Percentiles rank a stretch among this genome's conserved stretches.
These are phyloP conservation scores for Calycina herbarum DNA, from an alignment of 2,329 filamentous ascomycete genomes.

Conservation along the genomic window DNA sequence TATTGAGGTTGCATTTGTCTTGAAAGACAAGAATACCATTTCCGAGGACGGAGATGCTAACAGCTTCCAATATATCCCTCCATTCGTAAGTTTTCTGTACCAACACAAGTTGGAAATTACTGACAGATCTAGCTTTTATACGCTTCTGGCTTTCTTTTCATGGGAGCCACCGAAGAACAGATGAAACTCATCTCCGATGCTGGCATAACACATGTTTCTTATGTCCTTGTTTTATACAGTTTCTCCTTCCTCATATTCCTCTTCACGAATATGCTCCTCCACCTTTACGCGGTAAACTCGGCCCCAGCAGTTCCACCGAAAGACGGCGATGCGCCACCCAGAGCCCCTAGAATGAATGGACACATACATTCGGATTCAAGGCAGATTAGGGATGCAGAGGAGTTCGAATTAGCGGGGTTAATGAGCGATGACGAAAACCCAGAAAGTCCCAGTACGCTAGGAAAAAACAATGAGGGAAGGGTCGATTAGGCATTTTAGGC, in stretches of 20 bases:
- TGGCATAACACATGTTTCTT: slow-evolving; percentile 83
- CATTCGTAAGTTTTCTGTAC: slow-evolving; percentile 58
- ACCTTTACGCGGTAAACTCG: slow-evolving; percentile 70
- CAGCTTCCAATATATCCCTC: slow-evolving; percentile 70
- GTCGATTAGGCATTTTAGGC: slow-evolving; percentile 24
- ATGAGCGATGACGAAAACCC: slow-evolving; percentile 83
- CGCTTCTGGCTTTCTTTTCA: slow-evolving; percentile 92
- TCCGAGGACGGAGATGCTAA: slow-evolving; percentile 70
- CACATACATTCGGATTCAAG: slow-evolving; percentile 48
- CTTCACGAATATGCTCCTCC: slow-evolving; percentile 82
- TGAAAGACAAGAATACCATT: slow-evolving; percentile 68
- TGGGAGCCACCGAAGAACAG: slow-evolving; percentile 96
- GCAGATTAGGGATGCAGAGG: slow-evolving; percentile 76
- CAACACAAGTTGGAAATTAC: slow-evolving; percentile 21
- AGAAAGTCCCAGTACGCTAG: slow-evolving; percentile 51
- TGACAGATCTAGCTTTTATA: slow-evolving; percentile 68
- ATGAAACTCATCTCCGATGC: slow-evolving; percentile 75
- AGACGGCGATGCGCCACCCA: slow-evolving; percentile 30
- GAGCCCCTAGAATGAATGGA: slow-evolving; percentile 34
- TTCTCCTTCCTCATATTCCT: slow-evolving; percentile 89
- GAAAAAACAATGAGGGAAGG: slow-evolving; percentile 43
- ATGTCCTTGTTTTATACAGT: slow-evolving; percentile 88
- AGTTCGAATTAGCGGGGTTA: slow-evolving; percentile 89
- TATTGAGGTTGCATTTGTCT: slow-evolving; percentile 86
- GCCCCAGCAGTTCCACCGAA: slow-evolving; percentile 40